Evolutionary conservation across 2,329 filamentous ascomycete species (phyloP).

Genomic region (Botrytis galanthina): DNA sequence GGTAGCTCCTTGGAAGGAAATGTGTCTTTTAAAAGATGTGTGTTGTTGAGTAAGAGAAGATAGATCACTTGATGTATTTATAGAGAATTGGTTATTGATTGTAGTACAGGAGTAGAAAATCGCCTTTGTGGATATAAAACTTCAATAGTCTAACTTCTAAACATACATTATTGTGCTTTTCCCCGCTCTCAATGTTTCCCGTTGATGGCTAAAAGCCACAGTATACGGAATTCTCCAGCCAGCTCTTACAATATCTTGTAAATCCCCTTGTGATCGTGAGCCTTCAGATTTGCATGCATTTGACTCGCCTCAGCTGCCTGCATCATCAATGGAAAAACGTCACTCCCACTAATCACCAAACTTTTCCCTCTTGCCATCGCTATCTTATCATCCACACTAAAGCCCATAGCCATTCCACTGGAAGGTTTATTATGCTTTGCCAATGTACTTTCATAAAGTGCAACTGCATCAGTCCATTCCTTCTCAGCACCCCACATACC

Average conservation of each 20-base stretch:
- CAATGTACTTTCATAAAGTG: constrained; percentile 42
- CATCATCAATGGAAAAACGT: constrained; percentile 23
- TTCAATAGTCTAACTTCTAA: not conserved
- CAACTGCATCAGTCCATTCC: constrained; percentile 44
- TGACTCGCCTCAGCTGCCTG: not conserved
- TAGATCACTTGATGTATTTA: not conserved
- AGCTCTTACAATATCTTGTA: constrained; percentile 5
- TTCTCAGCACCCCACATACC: constrained; percentile 41
- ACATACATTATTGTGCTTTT: not conserved
- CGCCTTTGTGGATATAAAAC: not conserved
- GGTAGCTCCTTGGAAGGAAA: not conserved
- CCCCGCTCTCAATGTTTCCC: not conserved
- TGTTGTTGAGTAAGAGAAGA: no score
- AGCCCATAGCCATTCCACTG: constrained; percentile 31
- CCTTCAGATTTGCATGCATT: not conserved
- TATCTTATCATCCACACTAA: constrained; percentile 24
- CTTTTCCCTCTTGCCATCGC: constrained; percentile 29
- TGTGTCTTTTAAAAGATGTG: not conserved
- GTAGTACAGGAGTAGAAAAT: not conserved
- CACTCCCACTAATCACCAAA: constrained; percentile 26
- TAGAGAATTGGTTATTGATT: not conserved
- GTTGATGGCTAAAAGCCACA: not conserved
- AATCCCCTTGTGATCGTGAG: constrained; percentile 2
- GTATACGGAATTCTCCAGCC: rapidly evolving
- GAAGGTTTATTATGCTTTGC: constrained; percentile 48